Evolutionary conservation across 768 basidiomycete species (phyloP), one percentile per base, ranked within the genome.

Genomic region (Kwoniella botswanensis): DNA sequence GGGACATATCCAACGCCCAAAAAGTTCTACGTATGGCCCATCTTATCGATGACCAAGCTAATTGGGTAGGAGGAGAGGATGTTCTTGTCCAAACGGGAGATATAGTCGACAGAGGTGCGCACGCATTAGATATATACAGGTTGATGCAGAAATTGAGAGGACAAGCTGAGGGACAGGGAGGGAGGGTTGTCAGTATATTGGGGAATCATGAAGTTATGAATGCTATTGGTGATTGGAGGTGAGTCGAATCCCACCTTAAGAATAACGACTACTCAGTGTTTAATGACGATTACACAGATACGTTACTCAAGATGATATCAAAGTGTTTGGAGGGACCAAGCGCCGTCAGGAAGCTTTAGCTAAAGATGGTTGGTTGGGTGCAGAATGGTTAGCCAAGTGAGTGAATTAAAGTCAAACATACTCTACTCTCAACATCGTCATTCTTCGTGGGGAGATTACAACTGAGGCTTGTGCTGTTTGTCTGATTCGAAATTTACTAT

Each of bases 181-280:
- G 93, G 1, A 87, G 86, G 4, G 87, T 99, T 15, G 79, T 96
- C 42, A 89, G 88, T 13, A 87, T 93, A 65, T 85, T 98, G 43
- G 97, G 97, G 26, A 99, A 99, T 82, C 97, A 99, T 75, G 97
- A 98, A 82, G 90, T 91, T 86, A 97, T 98, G 93, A 95, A 95
- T 74, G 89, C 88, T 53, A 77, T 81, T 89, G 92, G 93, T 71
- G 93, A 95, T 82, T 95, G 93, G 93, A 89, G 92, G 90, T 92
- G 81, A 77, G 82, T 72, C 56, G 44, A n/a, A 15, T 21, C 18
- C 46, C 21, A 18, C 42, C 7, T 18, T 11, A 3, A 15, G 3
- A 12, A 3, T 57, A 2, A 29, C 1, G 22, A 2, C n/a, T 11
- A 13, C 22, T 57, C 11, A 57, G 4, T 26, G 26, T 2, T 4